Evolutionary conservation across 306 rosid species (phyloP).

Genomic region (Alnus rubra): DNA sequence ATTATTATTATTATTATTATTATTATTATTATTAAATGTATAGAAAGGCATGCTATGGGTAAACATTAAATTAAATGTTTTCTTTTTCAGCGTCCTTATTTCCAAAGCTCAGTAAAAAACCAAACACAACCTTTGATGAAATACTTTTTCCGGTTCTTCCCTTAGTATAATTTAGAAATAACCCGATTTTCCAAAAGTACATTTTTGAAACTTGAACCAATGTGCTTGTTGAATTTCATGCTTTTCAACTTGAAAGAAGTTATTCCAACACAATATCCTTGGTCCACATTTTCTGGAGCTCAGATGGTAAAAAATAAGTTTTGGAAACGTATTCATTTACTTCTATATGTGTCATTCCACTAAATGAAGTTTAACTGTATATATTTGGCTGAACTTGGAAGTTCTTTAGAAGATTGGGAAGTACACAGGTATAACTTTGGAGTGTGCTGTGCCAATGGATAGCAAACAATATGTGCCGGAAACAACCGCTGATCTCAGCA

Average conservation of each 20-base stretch:
- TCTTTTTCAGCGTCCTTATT: not conserved
- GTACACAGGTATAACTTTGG: constrained; percentile 69
- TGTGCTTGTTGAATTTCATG: not conserved
- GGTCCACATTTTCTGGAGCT: not conserved
- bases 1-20: too few relatives aligned
- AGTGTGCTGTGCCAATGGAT: constrained; percentile 73
- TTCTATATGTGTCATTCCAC: not conserved
- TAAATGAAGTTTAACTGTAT: not conserved
- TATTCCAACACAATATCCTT: not conserved
- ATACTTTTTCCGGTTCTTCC: not conserved
- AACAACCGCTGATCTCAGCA: constrained; percentile 59
- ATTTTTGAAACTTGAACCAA: not conserved
- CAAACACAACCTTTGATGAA: not conserved
- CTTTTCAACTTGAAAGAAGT: not conserved
- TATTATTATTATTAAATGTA: too few relatives aligned
- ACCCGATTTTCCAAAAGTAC: too few relatives aligned
- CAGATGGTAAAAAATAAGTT: not conserved
- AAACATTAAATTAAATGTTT: not conserved
- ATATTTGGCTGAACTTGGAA: constrained; percentile 60
- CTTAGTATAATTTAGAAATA: not conserved
- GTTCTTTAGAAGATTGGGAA: constrained; percentile 87
- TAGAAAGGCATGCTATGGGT: not conserved
- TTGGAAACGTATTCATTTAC: not conserved
- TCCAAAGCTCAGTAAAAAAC: not conserved
- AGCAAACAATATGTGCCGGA: constrained; percentile 41